Base-by-base conservation (phyloP, 192 early-diverging fungal genomes). In the Coemansia sp. region DNA sequence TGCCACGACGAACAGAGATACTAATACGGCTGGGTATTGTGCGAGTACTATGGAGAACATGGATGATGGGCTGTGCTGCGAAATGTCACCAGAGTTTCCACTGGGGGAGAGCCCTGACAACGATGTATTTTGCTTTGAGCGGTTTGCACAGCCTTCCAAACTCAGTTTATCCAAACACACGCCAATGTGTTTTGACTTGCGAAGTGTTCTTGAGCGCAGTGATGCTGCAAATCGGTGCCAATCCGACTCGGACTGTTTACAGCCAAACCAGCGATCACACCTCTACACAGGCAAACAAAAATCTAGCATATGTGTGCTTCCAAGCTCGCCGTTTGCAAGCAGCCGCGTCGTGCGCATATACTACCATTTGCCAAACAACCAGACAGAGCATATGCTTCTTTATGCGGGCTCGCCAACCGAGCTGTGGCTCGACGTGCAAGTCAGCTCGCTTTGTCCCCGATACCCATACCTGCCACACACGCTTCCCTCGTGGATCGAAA, bases 11-110 rank as follows among this genome's bases (percentile, higher is more conserved):
- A 78, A 65, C 37, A 38, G 64, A 1, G 69, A 78, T 23, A 65
- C 69, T 5, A 27, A 19, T 6, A 35, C 2, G 0, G 39, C 41
- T 3, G 75, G 75, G 45, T 78, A 62, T 52, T 78, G 75, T 23
- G 75, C 41, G 4, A 14, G 6, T 5, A 9, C 12, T 26, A 45
- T 18, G 12, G 69, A 65, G 12, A 72, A 78, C 11, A 43, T 62
- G 11, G 75, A 78, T 38, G 75, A 78, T 24, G 75, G 75, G 12
- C 58, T 78, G 47, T 78, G 75, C 65, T 78, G 75, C 62, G 75
- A 78, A 45, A 78, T 78, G 66, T 65, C 75, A 24, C 37, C 55
- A 0, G 53, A 18, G 58, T 68, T 57, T 37, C 75, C 75, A 32
- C 58, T 78, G 54, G 75, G 75, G 49, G 69, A 72, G 55, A 78